Percentiles rank a stretch among this genome's conserved stretches.
These are phyloP conservation scores for Phanerochaete sordida DNA, from an alignment of 768 basidiomycete genomes.

Conservation along the genomic window DNA sequence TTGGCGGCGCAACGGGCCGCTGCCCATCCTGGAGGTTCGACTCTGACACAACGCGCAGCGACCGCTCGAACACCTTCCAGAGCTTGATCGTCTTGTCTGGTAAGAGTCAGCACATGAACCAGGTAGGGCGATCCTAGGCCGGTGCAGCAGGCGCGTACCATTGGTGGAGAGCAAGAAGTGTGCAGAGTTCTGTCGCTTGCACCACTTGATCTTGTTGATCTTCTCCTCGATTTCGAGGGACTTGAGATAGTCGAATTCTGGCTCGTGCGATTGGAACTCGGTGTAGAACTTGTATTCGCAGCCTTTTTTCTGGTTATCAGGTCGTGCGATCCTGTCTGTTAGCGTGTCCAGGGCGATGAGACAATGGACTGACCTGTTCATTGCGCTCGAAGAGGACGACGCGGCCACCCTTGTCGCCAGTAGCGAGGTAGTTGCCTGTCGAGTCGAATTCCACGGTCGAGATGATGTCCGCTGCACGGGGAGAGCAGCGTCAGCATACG, in stretches of 20 bases:
- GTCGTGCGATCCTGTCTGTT: slow-evolving; percentile 3
- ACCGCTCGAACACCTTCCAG: slow-evolving; percentile 99
- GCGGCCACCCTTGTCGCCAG: slow-evolving; percentile 98
- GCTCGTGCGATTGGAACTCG: slow-evolving; percentile 99
- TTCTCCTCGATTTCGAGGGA: slow-evolving; percentile 99
- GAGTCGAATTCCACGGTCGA: slow-evolving; percentile 99
- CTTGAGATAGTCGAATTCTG: slow-evolving; percentile 99
- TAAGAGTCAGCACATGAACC: slow-evolving; percentile 9
- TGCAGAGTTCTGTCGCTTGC: slow-evolving; percentile 94
- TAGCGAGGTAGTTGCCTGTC: slow-evolving; percentile 98
- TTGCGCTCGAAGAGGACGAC: slow-evolving; percentile 99
- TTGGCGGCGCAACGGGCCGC: slow-evolving; percentile 63
- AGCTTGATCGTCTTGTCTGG: slow-evolving; percentile 99
- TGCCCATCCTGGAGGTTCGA: slow-evolving; percentile 89
- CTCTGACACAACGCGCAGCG: slow-evolving; percentile 91
- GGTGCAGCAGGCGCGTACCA: slow-evolving; percentile 47
- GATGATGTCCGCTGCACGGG: slow-evolving; percentile 91
- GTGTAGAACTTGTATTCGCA: slow-evolving; percentile 99
- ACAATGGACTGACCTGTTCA: slow-evolving; percentile 69
- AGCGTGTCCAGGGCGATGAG: background rate
- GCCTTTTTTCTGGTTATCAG: slow-evolving; percentile 81
- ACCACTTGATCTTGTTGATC: slow-evolving; percentile 99
- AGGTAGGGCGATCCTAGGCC: background rate
- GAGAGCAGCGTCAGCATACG: background rate
- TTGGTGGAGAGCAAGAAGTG: slow-evolving; percentile 98